Evolutionary conservation across 1,284 basidiomycete genomes (phyloP), one percentile per base, ranked within the genome.

Genomic region (Apiotrichum porosum): DNA sequence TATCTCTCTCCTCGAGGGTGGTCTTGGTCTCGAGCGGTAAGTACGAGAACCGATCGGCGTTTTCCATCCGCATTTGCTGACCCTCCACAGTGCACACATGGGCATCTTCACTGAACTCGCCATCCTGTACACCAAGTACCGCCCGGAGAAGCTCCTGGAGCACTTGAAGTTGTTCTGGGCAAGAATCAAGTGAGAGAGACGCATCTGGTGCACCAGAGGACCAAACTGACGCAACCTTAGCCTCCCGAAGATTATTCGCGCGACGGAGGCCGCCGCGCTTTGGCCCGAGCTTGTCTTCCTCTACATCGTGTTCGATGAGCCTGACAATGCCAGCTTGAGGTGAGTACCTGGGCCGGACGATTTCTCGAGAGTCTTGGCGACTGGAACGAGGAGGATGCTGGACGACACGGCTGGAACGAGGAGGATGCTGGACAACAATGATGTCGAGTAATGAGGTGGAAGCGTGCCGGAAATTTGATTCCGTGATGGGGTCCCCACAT

Each of bases 281-380:
- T 98, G 95, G 94, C 85, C 91, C n/a, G 95, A 98, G 71, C 82
- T 97, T 17, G 94, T 98, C 38, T 98, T 93, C 81, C 77, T 97
- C 44, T 97, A 97, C 76, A 85, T 97, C 77, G 95, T 95, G 75
- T 98, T 98, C 67, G 64, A 71, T 35, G 71, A 73, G 54, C 69
- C 68, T 15, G 72, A 74, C 53, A 72, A 73, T 40, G 70, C 69
- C 19, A 64, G 66, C 37, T 49, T 73, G 15, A 88, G 91, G 41
- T 42, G 40, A 42, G 40, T 42, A 28, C 26, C 12, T 28, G 26
- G n/a, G n/a, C n/a, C n/a, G n/a, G n/a, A n/a, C n/a, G n/a, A n/a
- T n/a, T n/a, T n/a, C n/a, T n/a, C n/a, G n/a, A n/a, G n/a, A n/a
- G n/a, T n/a, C n/a, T n/a, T n/a, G n/a, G n/a, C n/a, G n/a, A n/a